Evolutionary conservation across 208 protist species (phyloP).

Genomic region (Acanthamoeba divionensis): DNA sequence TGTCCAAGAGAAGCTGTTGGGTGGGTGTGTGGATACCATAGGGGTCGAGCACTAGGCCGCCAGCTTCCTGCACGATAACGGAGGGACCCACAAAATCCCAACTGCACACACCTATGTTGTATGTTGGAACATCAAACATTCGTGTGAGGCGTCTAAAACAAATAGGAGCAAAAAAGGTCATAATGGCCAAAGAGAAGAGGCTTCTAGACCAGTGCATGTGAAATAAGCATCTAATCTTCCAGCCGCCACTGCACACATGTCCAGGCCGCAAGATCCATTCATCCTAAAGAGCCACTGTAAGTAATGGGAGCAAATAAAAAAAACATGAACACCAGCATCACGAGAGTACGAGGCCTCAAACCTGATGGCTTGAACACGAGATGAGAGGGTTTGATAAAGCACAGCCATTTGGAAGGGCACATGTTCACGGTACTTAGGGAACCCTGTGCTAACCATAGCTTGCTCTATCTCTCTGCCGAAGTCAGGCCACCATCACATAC

Average conservation of each 20-base stretch:
- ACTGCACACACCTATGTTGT: constrained; percentile 72
- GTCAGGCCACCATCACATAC: not conserved
- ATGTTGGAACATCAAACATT: no score
- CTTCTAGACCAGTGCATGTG: no score
- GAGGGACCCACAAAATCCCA: constrained; percentile 68
- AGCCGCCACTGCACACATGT: constrained; percentile 66
- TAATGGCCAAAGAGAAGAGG: no score
- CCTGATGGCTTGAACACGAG: constrained; percentile 9
- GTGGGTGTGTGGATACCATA: not conserved
- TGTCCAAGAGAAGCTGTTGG: not conserved
- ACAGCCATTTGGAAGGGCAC: not conserved
- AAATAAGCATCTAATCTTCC: constrained; percentile 69
- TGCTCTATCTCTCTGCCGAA: not conserved
- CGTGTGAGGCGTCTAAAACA: no score
- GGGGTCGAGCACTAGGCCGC: constrained; percentile 50
- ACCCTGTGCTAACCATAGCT: not conserved
- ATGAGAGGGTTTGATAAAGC: not conserved
- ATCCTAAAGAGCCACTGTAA: constrained; percentile 3
- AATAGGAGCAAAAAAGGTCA: no score
- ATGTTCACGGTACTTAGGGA: constrained; percentile 13
- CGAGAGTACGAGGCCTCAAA: not conserved
- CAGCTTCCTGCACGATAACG: constrained; percentile 65
- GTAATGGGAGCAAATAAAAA: constrained; percentile 5
- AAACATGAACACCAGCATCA: not conserved
- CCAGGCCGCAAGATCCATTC: constrained; percentile 64